Evolutionary conservation across 2,329 filamentous ascomycete species (phyloP).

Genomic region (Colletotrichum noveboracense): DNA sequence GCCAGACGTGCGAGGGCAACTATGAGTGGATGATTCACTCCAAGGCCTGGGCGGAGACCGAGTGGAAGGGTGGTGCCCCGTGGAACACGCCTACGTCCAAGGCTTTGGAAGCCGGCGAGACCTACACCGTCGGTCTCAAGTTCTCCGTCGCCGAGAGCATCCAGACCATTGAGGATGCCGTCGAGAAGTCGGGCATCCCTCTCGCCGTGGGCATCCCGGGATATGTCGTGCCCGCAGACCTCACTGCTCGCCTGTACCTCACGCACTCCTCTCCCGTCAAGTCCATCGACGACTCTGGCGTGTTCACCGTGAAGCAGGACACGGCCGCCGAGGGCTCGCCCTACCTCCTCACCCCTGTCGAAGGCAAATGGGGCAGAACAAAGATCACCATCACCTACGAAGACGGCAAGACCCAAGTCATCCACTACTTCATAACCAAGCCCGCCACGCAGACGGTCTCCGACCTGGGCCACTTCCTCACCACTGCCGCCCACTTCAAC

Average conservation of each 20-base stretch:
- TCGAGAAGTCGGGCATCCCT: conserved; percentile 46
- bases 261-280: conserved; percentile 42
- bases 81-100: conserved; percentile 61
- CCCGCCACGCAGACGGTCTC: conserved; percentile 45
- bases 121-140: conserved; percentile 52
- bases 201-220: conserved; percentile 59
- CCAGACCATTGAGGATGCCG: conserved; percentile 51
- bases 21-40: conserved; percentile 65
- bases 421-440: conserved; percentile 63
- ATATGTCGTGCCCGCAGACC: conserved; percentile 55
- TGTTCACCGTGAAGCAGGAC: conserved; percentile 26
- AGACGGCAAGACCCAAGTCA: conserved; percentile 52
- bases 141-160: conserved; percentile 52
- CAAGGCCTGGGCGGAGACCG: conserved; percentile 59
- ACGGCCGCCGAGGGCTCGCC: conserved; percentile 4
- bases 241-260: conserved; percentile 50
- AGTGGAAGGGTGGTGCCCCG: conserved; percentile 53
- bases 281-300: conserved; percentile 43
- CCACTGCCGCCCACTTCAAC: conserved; percentile 57
- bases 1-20: conserved; percentile 63
- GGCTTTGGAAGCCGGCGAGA: conserved; percentile 47
- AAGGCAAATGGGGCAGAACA: conserved; percentile 53
- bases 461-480: conserved; percentile 58
- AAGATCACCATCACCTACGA: conserved; percentile 53
- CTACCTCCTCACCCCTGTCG: conserved; percentile 48